A percentile compares a stretch with the other conserved stretches of the same genome.
phyloP scores from a whole-genome alignment of 2,329 filamentous ascomycete species.

The Colletotrichum eleusines region DNA sequence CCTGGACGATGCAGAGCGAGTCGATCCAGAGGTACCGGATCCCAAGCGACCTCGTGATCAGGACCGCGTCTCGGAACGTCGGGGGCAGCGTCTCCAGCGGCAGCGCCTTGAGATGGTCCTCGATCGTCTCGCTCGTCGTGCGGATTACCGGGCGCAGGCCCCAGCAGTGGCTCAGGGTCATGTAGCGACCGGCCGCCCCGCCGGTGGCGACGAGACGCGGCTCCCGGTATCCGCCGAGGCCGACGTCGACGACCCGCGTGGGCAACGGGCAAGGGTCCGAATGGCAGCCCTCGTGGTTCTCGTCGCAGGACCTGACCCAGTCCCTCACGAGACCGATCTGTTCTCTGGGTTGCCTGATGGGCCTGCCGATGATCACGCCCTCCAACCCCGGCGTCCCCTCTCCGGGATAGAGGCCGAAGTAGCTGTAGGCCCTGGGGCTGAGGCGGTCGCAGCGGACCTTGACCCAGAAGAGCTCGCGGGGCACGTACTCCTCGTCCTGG shows the following conservation, averaged over 20 bases:
- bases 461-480: neutral
- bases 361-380: neutral
- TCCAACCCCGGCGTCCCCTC: neutral
- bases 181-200: neutral
- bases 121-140: neutral
- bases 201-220: neutral
- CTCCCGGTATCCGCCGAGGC: neutral
- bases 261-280: neutral
- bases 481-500: neutral
- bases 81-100: neutral
- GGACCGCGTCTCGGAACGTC: constrained; percentile 23
- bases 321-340: neutral
- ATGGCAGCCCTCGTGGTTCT: neutral
- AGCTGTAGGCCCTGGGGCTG: neutral
- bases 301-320: constrained; percentile 3
- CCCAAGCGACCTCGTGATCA: constrained; percentile 11
- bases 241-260: constrained; percentile 13
- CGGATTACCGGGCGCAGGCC: constrained; percentile 3
- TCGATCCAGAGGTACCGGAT: constrained; percentile 33
- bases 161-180: constrained; percentile 20
- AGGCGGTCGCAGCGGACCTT: constrained; percentile 1
- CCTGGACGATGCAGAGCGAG: constrained; percentile 33
- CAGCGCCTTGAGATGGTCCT: neutral
- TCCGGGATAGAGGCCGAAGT: constrained; percentile 6
- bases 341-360: neutral